Percentiles rank a stretch among this genome's conserved stretches.
phyloP scores from a whole-genome alignment of 2,329 filamentous ascomycete species.

The Cucurbitaria berberidis region DNA sequence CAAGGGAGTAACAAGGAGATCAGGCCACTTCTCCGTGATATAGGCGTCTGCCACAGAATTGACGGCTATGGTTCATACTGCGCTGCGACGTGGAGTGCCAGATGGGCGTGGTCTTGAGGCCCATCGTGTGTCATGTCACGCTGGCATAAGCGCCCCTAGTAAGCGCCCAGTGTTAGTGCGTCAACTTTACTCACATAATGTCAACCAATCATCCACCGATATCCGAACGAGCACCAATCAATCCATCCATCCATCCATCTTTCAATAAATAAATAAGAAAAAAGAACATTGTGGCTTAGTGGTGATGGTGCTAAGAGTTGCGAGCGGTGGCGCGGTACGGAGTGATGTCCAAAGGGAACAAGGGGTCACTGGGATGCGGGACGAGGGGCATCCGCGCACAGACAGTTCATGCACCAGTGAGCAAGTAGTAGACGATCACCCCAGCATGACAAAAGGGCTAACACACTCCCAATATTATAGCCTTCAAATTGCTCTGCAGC shows the following conservation, averaged over 20 bases:
- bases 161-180: constrained; percentile 7
- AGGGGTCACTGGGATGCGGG: constrained; percentile 7
- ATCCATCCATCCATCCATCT: no score
- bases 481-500: background rate
- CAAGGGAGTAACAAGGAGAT: constrained; percentile 30
- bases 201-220: constrained; percentile 2
- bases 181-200: constrained; percentile 2
- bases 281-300: constrained; percentile 1
- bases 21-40: constrained; percentile 41
- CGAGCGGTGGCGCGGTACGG: constrained; percentile 8
- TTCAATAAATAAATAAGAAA: no score
- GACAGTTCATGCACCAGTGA: constrained; percentile 15
- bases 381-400: constrained; percentile 19
- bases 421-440: constrained; percentile 9
- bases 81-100: constrained; percentile 38
- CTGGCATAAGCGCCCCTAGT: constrained; percentile 32
- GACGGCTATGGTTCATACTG: constrained; percentile 33
- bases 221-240: constrained; percentile 18
- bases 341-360: constrained; percentile 5
- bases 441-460: background rate
- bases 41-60: constrained; percentile 32
- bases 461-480: background rate
- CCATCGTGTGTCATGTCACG: constrained; percentile 33
- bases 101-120: constrained; percentile 35
- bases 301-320: constrained; percentile 1